Conservation (phyloP, 257 asterid species). For the Ligustrum vulgare region DNA sequence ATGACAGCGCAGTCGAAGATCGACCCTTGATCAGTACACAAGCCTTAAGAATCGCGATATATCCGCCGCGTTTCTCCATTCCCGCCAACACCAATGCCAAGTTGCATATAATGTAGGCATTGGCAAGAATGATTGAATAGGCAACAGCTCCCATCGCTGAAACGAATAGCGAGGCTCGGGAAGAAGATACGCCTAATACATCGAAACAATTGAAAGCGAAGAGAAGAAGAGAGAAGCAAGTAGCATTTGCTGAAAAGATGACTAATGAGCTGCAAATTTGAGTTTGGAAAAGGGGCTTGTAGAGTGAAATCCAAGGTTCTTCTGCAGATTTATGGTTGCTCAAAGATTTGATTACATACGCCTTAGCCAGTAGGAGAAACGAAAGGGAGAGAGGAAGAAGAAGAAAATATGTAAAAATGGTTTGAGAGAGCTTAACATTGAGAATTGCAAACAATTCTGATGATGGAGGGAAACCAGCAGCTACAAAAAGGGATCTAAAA, state of each 20-base stretch:
- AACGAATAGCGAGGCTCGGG: conserved; percentile 22
- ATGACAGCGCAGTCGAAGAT: conserved; percentile 52
- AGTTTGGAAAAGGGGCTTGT: conserved; percentile 49
- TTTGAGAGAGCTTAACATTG: conserved; percentile 65
- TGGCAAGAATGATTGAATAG: conserved; percentile 51
- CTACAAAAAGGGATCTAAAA: conserved; percentile 46
- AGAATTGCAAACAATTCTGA: conserved; percentile 47
- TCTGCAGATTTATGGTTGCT: conserved; percentile 13
- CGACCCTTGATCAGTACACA: conserved; percentile 44
- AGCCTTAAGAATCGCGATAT: conserved; percentile 44
- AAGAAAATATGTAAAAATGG: conserved; percentile 29
- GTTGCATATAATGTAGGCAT: conserved; percentile 47
- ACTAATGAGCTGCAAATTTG: conserved; percentile 53
- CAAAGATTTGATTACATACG: conserved; percentile 33
- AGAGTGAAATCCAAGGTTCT: conserved; percentile 25
- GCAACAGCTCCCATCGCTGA: conserved; percentile 44
- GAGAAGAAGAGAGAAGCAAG: conserved; percentile 45
- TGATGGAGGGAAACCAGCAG: conserved; percentile 68
- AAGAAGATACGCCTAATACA: conserved; percentile 36
- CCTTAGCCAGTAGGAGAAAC: conserved; percentile 61
- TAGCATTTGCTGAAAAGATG: conserved; percentile 51
- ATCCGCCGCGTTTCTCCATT: conserved; percentile 46
- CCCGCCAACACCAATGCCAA: conserved; percentile 55
- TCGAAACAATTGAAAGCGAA: conserved; percentile 39
- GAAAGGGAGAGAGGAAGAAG: conserved; percentile 39